These are phyloP conservation scores for Simplicillium sp. DNA, from an alignment of 2,329 filamentous ascomycete genomes.

Conservation along the genomic window DNA sequence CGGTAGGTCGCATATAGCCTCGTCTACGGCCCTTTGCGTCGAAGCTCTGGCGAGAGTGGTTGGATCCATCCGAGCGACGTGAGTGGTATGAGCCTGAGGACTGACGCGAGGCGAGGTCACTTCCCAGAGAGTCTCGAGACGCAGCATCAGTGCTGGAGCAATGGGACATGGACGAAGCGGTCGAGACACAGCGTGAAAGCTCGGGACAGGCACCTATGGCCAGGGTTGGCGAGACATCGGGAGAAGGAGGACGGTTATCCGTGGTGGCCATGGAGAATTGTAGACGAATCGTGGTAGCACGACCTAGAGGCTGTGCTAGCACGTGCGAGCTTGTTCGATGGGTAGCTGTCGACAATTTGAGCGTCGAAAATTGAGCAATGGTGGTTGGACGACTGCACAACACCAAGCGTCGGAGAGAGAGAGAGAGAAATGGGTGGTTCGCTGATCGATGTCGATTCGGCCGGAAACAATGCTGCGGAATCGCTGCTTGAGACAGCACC, in stretches of 20 bases:
- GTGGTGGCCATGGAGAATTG: conserved; percentile 20
- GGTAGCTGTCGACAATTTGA: no score
- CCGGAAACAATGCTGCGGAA: no score
- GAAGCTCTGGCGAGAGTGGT: conserved; percentile 29
- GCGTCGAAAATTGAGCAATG: no score
- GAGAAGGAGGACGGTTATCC: conserved; percentile 46
- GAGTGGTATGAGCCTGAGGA: conserved; percentile 51
- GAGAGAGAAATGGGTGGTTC: no score
- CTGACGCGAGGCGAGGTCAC: conserved; percentile 50
- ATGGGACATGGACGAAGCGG: conserved; percentile 49
- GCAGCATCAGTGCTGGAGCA: conserved; percentile 40
- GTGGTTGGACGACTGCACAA: no score
- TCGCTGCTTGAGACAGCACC: no score
- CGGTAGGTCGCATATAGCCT: conserved; percentile 81
- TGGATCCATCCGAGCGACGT: conserved; percentile 31
- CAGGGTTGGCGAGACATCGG: conserved; percentile 51
- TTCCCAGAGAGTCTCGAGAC: conserved; percentile 44
- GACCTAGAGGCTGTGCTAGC: background rate
- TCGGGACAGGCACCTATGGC: conserved; percentile 50
- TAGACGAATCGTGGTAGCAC: background rate
- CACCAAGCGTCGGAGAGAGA: no score
- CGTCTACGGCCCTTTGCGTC: conserved; percentile 45
- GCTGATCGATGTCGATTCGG: no score
- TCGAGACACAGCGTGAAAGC: conserved; percentile 56
- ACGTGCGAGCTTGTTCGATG: no score